Evolutionary conservation across 208 protist species (phyloP).

Genomic region (Wallacemonas sp.): DNA sequence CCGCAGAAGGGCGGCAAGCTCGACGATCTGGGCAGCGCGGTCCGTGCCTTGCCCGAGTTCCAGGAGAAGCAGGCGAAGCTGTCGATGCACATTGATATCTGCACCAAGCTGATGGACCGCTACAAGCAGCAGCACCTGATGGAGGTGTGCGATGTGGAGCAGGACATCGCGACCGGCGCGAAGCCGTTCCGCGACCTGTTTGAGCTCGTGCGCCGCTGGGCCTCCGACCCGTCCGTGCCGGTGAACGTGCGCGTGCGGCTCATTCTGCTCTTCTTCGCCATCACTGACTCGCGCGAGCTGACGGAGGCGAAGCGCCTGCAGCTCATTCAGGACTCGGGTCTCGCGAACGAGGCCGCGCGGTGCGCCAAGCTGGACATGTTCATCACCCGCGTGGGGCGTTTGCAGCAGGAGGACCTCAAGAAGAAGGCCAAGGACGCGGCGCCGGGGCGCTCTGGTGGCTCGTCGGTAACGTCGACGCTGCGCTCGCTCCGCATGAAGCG

Average conservation of each 20-base stretch:
- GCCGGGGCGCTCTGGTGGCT: background rate
- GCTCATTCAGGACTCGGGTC: conserved; percentile 55
- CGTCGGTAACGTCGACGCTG: conserved; percentile 11
- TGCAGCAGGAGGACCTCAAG: conserved; percentile 32
- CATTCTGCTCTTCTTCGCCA: conserved; percentile 49
- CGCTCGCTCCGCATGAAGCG: conserved; percentile 14
- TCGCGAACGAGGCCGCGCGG: conserved; percentile 38
- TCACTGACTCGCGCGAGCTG: conserved; percentile 57
- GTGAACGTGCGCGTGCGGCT: conserved; percentile 55
- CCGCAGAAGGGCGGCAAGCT: conserved; percentile 26
- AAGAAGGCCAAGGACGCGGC: conserved; percentile 6
- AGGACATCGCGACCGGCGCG: conserved; percentile 51
- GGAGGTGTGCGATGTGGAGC: conserved; percentile 71
- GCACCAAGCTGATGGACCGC: conserved; percentile 65
- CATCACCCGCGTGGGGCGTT: conserved; percentile 32
- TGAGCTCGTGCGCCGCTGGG: conserved; percentile 40
- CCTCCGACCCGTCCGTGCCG: conserved; percentile 47
- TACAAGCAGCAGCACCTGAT: conserved; percentile 59
- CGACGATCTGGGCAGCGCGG: conserved; percentile 48
- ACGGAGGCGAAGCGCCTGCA: conserved; percentile 62
- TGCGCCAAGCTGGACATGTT: conserved; percentile 50
- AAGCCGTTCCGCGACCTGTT: conserved; percentile 58
- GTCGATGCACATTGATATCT: conserved; percentile 83
- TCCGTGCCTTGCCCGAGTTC: conserved; percentile 68
- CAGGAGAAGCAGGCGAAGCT: conserved; percentile 77